These are phyloP conservation scores for Alternaria novae-zelandiae DNA, from an alignment of 2,329 filamentous ascomycete species.

Conservation along the genomic window DNA sequence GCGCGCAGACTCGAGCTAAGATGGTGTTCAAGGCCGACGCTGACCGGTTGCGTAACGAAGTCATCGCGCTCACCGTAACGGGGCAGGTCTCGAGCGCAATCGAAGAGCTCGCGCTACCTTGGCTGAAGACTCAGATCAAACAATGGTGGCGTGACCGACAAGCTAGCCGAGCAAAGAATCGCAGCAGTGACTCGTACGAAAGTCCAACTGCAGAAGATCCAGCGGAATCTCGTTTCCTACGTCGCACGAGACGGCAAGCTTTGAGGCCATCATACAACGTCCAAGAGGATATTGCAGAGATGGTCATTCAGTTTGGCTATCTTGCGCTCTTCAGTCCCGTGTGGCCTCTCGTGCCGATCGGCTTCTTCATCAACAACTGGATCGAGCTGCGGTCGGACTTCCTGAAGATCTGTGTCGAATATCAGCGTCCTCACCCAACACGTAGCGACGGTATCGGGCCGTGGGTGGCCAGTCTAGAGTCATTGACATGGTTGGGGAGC, in stretches of 20 bases:
- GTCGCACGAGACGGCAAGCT: conserved; percentile 38
- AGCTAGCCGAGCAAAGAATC: conserved; percentile 3
- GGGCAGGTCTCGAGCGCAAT: conserved; percentile 38
- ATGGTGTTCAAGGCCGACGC: conserved; percentile 35
- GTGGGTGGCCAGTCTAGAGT: conserved; percentile 41
- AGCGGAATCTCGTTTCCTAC: conserved; percentile 37
- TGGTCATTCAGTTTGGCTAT: conserved; percentile 47
- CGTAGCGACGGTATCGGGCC: conserved; percentile 43
- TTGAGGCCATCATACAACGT: conserved; percentile 41
- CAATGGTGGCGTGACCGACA: conserved; percentile 42
- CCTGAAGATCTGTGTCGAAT: conserved; percentile 42
- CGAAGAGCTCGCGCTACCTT: conserved; percentile 41
- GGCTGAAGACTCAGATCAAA: conserved; percentile 34
- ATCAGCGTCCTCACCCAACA: conserved; percentile 35
- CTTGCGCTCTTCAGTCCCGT: conserved; percentile 44
- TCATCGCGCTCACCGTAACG: conserved; percentile 43
- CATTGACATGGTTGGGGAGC: conserved; percentile 43
- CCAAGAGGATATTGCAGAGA: conserved; percentile 43
- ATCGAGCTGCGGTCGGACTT: conserved; percentile 45
- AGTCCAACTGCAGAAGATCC: conserved; percentile 31
- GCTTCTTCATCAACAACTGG: conserved; percentile 48
- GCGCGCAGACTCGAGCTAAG: conserved; percentile 12
- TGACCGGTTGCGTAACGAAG: conserved; percentile 40
- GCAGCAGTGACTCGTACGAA: not conserved
- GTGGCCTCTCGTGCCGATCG: conserved; percentile 44